Evolutionary conservation across 345 rosid species (phyloP).

Genomic region (rapeseed (Brassica napus)): Da-Ae NC_063451.1:41742501-41743000

Average conservation of each 20-base stretch:
- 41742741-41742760: conserved; percentile 82
- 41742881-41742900: conserved; percentile 50
- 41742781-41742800: conserved; percentile 33
- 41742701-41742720: neutral
- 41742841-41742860: conserved; percentile 1
- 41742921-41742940: conserved; percentile 37
- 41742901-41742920: conserved; percentile 49
- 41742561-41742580: conserved; percentile 19
- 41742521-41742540: neutral
- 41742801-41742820: conserved; percentile 9
- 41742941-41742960: neutral
- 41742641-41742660: conserved; percentile 91
- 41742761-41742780: conserved; percentile 80
- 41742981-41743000: conserved; percentile 28
- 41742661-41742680: neutral
- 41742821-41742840: conserved; percentile 12
- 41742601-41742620: conserved; percentile 79
- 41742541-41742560: neutral
- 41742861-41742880: conserved; percentile 12
- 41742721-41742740: neutral
- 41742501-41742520: neutral
- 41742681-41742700: neutral
- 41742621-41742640: conserved; percentile 95
- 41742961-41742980: neutral
- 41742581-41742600: conserved; percentile 73